Conservation (phyloP, 2,329 filamentous ascomycete species). For the Bipolaris victoriae region DNA sequence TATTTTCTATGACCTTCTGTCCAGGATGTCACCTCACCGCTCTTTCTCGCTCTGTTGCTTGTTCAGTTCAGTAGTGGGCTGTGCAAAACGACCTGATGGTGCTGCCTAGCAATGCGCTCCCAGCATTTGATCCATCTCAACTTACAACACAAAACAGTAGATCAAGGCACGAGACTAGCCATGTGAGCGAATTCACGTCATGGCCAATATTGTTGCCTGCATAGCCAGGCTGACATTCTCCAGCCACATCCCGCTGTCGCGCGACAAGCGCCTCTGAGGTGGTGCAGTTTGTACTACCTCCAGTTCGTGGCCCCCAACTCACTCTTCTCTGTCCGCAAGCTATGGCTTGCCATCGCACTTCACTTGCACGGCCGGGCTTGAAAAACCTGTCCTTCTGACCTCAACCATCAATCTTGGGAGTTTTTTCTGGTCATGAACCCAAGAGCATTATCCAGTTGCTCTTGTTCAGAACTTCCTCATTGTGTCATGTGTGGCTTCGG, state of each 20-base stretch:
- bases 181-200: not conserved
- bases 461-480: not conserved
- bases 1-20: not conserved
- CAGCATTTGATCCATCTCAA: not conserved
- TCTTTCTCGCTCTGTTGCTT: not conserved
- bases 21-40: constrained; percentile 1
- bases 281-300: not conserved
- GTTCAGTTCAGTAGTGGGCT: constrained; percentile 12
- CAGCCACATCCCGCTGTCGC: constrained; percentile 10
- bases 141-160: not conserved
- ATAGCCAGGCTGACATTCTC: constrained; percentile 8
- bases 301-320: not conserved
- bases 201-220: constrained; percentile 8
- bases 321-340: not conserved
- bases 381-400: not conserved
- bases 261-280: not conserved
- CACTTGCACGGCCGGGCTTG: not conserved
- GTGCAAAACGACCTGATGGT: constrained; percentile 8
- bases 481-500: constrained; percentile 3
- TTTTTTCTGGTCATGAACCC: not conserved
- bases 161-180: constrained; percentile 5
- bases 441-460: not conserved
- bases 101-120: constrained; percentile 7
- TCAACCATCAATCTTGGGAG: too few relatives aligned
- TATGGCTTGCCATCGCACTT: not conserved